Evolutionary conservation across 2,329 filamentous ascomycete genomes (phyloP).

Genomic region (Calonectria fujianensis): DNA sequence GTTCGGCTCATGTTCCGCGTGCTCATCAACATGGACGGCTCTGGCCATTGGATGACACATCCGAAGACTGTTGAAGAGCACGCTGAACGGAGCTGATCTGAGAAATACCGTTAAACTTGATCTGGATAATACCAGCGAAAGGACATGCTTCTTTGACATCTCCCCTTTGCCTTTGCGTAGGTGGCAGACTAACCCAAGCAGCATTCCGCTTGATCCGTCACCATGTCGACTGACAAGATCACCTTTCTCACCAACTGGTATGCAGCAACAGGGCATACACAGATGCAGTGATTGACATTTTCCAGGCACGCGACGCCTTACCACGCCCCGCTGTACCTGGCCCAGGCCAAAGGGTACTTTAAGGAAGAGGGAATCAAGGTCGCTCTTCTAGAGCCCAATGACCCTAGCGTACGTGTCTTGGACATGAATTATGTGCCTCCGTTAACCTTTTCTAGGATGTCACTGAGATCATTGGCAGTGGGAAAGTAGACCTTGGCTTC

Average conservation of each 20-base stretch:
- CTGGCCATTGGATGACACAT: slow-evolving; percentile 12
- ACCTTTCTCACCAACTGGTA: slow-evolving; percentile 91
- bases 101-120: slow-evolving; percentile 91
- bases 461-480: slow-evolving; percentile 86
- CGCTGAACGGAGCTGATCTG: slow-evolving; percentile 69
- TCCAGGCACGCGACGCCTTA: slow-evolving; percentile 87
- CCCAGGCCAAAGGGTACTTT: slow-evolving; percentile 85
- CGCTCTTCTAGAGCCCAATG: slow-evolving; percentile 85
- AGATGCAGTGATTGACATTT: slow-evolving; percentile 53
- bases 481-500: slow-evolving; percentile 86
- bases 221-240: slow-evolving; percentile 89
- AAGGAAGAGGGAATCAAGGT: slow-evolving; percentile 86
- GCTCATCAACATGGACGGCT: slow-evolving; percentile 6
- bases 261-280: slow-evolving; percentile 18
- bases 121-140: slow-evolving; percentile 93
- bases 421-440: too few relatives aligned
- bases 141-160: slow-evolving; percentile 83
- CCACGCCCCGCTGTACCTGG: slow-evolving; percentile 85
- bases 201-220: slow-evolving; percentile 66
- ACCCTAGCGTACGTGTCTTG: slow-evolving; percentile 77
- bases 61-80: slow-evolving; percentile 31
- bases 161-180: slow-evolving; percentile 53
- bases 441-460: slow-evolving; percentile 74
- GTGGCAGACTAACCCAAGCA: slow-evolving; percentile 69
- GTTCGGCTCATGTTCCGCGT: slow-evolving; percentile 58